Evolutionary conservation across 2,329 filamentous ascomycete species (phyloP).

Genomic region (Diaporthe citrichinensis): DNA sequence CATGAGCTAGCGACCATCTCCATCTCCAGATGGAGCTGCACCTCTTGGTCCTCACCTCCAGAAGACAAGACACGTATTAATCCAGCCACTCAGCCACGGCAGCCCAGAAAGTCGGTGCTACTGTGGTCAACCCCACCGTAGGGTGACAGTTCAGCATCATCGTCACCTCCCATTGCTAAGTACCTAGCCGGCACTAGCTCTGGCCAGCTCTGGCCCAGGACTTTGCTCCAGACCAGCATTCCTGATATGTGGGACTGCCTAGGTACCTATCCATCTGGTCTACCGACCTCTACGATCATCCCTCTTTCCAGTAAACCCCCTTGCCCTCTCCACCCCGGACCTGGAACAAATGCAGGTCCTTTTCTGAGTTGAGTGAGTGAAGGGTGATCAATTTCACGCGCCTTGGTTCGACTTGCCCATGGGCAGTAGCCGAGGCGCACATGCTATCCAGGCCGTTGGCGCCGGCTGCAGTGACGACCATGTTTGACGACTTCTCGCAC

Average conservation of each 20-base stretch:
- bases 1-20: slow-evolving; percentile 25
- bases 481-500: too few species aligned
- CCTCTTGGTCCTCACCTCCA: neutral
- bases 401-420: too few species aligned
- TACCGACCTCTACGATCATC: too few species aligned
- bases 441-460: too few species aligned
- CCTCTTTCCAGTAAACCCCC: too few species aligned
- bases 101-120: slow-evolving; percentile 10
- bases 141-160: slow-evolving; percentile 7
- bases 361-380: too few species aligned
- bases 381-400: too few species aligned
- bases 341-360: neutral
- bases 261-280: too few species aligned
- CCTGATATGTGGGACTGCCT: neutral
- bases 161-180: neutral
- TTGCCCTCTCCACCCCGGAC: too few species aligned
- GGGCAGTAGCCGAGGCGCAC: too few species aligned
- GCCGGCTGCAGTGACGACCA: too few species aligned
- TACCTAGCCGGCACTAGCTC: neutral
- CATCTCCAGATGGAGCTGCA: slow-evolving; percentile 16
- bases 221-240: neutral
- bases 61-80: neutral
- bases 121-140: neutral
- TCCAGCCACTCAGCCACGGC: neutral
- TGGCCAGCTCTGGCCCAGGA: neutral